Conservation (phyloP, 2,329 filamentous ascomycete genomes). For the Scopulariopsis brevicaulis region DNA sequence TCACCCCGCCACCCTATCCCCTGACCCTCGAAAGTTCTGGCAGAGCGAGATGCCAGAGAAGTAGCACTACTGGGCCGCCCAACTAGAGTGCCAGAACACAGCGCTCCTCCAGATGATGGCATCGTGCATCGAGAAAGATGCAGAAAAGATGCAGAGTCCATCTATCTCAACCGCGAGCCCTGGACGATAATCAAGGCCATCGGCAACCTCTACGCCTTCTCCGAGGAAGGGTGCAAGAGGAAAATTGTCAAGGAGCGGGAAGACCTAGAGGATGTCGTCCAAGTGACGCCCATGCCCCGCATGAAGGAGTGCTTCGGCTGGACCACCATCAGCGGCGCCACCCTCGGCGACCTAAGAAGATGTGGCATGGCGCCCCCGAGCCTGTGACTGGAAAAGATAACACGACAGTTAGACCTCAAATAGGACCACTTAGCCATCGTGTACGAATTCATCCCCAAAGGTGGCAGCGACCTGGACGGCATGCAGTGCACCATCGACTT, state of each 20-base stretch:
- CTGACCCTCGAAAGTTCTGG: background rate
- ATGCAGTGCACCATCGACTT: background rate
- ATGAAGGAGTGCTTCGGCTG: background rate
- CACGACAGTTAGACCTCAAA: background rate
- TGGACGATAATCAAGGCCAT: background rate
- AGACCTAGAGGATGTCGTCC: background rate
- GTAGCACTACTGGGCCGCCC: background rate
- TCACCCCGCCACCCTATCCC: background rate
- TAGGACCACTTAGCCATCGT: background rate
- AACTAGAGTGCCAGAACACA: background rate
- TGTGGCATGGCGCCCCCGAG: background rate
- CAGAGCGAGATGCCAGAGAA: background rate
- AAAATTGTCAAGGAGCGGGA: background rate
- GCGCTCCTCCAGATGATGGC: background rate
- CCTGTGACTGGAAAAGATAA: background rate
- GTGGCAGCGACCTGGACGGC: background rate
- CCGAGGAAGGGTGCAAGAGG: background rate
- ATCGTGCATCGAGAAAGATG: background rate
- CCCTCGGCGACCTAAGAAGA: background rate
- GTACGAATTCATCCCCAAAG: background rate
- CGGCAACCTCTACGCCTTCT: background rate
- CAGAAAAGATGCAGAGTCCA: too few species aligned
- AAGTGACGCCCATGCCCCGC: background rate
- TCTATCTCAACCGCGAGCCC: background rate
- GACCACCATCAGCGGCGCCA: background rate